Conservation (phyloP, 306 rosid species). For the Lathyrus aphaca region DNA sequence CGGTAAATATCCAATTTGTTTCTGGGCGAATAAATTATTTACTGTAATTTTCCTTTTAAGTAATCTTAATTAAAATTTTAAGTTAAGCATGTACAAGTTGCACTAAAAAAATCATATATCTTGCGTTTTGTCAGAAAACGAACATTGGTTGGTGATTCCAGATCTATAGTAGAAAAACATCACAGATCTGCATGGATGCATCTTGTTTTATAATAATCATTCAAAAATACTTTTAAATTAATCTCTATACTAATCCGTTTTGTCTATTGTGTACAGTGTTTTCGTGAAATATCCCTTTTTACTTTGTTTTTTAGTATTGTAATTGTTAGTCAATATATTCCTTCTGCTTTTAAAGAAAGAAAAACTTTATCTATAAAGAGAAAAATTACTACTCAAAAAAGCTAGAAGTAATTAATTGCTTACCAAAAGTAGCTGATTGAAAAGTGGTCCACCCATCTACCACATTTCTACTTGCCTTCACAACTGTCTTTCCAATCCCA, state of each 20-base stretch:
- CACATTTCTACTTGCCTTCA: conserved; percentile 74
- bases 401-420: conserved; percentile 27
- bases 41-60: no score
- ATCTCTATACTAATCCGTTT: not conserved
- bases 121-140: not conserved
- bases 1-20: no score
- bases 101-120: not conserved
- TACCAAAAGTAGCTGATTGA: conserved; percentile 87
- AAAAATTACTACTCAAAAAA: not conserved
- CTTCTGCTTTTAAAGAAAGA: no score
- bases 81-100: not conserved
- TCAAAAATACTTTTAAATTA: not conserved
- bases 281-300: no score
- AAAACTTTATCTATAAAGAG: not conserved
- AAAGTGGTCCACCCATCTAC: conserved; percentile 92
- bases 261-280: not conserved
- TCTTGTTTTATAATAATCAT: conserved; percentile 24
- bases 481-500: conserved; percentile 80
- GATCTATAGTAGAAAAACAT: not conserved
- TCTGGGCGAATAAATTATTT: no score
- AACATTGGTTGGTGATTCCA: not conserved
- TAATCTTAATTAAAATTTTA: no score
- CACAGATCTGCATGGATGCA: conserved; percentile 4
- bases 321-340: no score
- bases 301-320: no score